Conservation (phyloP, 257 asterid genomes). For the Nicotiana obtusifolia region DNA sequence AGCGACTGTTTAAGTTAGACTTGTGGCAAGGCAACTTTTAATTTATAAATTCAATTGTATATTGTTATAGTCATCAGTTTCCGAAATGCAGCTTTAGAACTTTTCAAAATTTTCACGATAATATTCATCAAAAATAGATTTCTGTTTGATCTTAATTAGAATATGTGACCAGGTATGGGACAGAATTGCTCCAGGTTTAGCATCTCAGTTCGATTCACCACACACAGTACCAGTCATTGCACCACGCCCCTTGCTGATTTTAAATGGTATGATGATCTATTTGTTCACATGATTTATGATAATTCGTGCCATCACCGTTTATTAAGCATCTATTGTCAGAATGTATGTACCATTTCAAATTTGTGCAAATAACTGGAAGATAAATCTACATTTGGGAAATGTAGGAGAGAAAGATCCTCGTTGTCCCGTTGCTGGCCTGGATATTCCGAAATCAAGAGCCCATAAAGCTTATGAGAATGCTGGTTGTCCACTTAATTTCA, state of each 20-base stretch:
- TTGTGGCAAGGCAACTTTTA: neutral
- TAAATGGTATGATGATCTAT: constrained; percentile 47
- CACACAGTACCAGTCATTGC: constrained; percentile 58
- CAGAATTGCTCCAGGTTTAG: constrained; percentile 86
- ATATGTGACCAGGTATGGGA: constrained; percentile 69
- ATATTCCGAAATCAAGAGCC: constrained; percentile 46
- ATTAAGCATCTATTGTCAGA: neutral
- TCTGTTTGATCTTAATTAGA: neutral
- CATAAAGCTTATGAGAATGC: constrained; percentile 33
- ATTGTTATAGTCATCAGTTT: neutral
- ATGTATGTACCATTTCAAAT: neutral
- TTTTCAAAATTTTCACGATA: neutral
- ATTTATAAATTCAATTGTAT: neutral
- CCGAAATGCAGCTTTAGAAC: neutral
- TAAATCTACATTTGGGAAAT: neutral
- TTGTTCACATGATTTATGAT: neutral
- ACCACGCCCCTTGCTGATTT: constrained; percentile 77
- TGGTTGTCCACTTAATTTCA: constrained; percentile 27
- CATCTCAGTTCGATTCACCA: constrained; percentile 70
- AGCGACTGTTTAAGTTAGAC: neutral
- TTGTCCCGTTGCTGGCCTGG: constrained; percentile 65
- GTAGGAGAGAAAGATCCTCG: constrained; percentile 81
- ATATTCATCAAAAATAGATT: neutral
- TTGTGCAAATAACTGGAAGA: neutral
- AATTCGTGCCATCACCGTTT: neutral